Evolutionary conservation across 768 basidiomycete genomes (phyloP), one percentile per base, ranked within the genome.

Genomic region (Clitopilus passeckerianus): DNA sequence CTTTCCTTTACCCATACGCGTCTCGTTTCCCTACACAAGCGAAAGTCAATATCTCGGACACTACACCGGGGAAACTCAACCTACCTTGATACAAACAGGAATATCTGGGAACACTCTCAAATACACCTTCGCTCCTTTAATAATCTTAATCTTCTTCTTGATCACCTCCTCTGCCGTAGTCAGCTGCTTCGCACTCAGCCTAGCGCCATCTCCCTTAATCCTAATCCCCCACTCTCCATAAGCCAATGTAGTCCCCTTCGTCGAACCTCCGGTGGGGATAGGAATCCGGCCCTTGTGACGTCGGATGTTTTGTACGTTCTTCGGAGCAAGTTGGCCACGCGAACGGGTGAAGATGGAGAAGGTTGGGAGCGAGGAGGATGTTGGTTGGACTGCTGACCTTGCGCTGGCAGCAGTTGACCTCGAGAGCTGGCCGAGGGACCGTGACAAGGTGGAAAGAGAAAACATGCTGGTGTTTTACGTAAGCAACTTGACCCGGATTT

Each of bases 1-100:
- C 73, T 99, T 99, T 60, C 97, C 97, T 75, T 98, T 98, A 55
- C 97, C 97, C 97, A 98, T 98, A 81, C 97, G 90, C 5, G 94
- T 95, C 74, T 98, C 95, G 66, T 97, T 98, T 57, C 97, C 96
- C 92, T 94, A 60, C 22, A 30, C 14, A n/a, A 41, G 10, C 5
- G 3, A 5, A 14, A 5, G 14, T 6, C 24, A 34, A 34, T 41
- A 15, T 9, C 37, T n/a, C n/a, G n/a, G n/a, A n/a, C n/a, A n/a
- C n/a, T n/a, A n/a, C n/a, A n/a, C n/a, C n/a, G n/a, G n/a, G n/a
- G 10, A 37, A 53, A 52, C 27, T 15, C 35, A 7, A 66, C 79
- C 46, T 60, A 92, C 93, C 85, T 99, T 98, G 57, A 98, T 87
- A 77, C 95, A 97, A 60, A 99, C 95, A 2, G 95, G 95, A 60